Percentiles rank a stretch among this genome's conserved stretches.
Evolutionary conservation across 441 rosid genomes (phyloP).

Genomic region (Capsella rubella): DNA sequence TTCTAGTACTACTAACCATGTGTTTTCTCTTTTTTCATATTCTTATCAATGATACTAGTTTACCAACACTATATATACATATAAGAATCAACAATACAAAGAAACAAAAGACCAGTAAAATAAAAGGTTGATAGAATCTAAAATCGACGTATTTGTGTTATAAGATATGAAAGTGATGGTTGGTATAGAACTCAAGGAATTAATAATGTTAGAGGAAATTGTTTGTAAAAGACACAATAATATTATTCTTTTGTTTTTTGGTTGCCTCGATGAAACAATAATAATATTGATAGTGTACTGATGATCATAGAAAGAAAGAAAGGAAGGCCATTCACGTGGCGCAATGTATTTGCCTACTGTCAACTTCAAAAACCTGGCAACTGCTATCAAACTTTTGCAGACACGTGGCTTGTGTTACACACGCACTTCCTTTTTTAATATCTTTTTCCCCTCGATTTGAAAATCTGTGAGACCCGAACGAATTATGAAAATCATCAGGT

Average conservation of each 20-base stretch:
- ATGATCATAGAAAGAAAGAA: too few species aligned
- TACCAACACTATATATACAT: conserved; percentile 19
- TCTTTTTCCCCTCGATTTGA: too few species aligned
- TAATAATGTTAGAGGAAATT: not conserved
- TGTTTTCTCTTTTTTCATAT: conserved; percentile 10
- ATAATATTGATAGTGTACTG: not conserved
- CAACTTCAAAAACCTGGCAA: conserved; percentile 46
- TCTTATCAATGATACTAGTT: conserved; percentile 6
- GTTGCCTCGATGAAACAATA: not conserved
- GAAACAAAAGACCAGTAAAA: not conserved
- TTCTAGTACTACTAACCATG: not conserved
- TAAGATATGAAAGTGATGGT: conserved; percentile 38
- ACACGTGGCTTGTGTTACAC: conserved; percentile 39
- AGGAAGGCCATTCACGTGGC: conserved; percentile 42
- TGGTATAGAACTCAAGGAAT: conserved; percentile 12
- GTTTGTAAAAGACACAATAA: not conserved
- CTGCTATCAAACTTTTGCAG: conserved; percentile 15
- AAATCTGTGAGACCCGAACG: conserved; percentile 14
- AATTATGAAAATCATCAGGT: conserved; percentile 22
- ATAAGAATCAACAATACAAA: not conserved
- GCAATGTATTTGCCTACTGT: conserved; percentile 43
- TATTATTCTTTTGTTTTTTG: not conserved
- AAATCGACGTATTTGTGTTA: not conserved
- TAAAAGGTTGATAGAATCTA: not conserved
- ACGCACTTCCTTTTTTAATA: conserved; percentile 13